Conservation (phyloP, 441 rosid genomes). For the Lepidium campestre region DNA sequence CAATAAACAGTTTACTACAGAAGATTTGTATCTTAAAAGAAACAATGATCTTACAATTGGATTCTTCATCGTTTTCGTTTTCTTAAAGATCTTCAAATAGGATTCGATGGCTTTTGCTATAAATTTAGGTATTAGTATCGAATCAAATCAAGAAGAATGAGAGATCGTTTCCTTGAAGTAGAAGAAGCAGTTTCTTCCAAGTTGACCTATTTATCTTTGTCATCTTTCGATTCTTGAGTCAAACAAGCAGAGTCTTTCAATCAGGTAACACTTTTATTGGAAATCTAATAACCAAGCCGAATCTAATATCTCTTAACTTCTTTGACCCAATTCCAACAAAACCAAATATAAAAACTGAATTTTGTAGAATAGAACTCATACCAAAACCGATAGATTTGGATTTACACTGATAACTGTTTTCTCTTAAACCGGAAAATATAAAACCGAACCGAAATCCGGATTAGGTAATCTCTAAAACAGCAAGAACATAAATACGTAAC, state of each 20-base stretch:
- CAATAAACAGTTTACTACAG: background rate
- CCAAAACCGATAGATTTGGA: background rate
- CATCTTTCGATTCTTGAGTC: background rate
- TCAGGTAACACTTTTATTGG: background rate
- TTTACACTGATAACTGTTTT: background rate
- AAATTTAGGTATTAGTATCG: background rate
- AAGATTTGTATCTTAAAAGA: background rate
- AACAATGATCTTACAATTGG: constrained; percentile 3
- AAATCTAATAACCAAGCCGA: background rate
- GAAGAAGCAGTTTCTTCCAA: background rate
- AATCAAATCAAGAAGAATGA: background rate
- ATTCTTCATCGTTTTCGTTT: background rate
- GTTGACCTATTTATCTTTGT: background rate
- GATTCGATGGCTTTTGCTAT: background rate
- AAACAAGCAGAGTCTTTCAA: background rate
- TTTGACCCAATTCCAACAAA: background rate
- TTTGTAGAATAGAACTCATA: background rate
- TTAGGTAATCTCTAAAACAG: constrained; percentile 8
- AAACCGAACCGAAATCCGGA: background rate
- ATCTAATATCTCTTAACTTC: background rate
- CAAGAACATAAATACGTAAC: background rate
- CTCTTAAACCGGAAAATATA: background rate
- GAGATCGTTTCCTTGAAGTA: constrained; percentile 10
- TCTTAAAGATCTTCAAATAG: background rate
- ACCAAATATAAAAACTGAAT: too few relatives aligned